Evolutionary conservation across 2,329 filamentous ascomycete species (phyloP).

Genomic region (Piedraia hortae): DNA sequence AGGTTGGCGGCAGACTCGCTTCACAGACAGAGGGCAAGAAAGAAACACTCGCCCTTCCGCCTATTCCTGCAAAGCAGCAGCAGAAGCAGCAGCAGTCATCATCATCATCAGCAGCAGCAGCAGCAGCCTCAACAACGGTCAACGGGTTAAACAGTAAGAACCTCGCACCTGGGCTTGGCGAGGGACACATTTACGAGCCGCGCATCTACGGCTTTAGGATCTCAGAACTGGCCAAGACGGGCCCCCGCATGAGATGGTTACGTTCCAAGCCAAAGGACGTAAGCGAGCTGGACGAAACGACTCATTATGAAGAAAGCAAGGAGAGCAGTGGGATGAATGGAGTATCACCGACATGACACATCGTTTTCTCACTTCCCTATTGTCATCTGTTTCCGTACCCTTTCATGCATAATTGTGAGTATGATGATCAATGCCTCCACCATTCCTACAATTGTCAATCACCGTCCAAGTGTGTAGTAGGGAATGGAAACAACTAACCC

Average conservation of each 20-base stretch:
- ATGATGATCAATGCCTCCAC: conserved; percentile 4
- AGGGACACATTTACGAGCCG: conserved; percentile 67
- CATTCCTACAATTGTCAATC: conserved; percentile 3
- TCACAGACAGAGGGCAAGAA: not conserved
- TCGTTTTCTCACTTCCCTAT: not conserved
- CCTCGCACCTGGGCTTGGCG: conserved; percentile 64
- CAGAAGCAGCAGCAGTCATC: conserved; percentile 20
- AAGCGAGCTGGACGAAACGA: conserved; percentile 52
- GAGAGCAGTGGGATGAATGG: too few species aligned
- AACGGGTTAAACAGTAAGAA: conserved; percentile 76
- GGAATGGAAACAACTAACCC: conserved; percentile 2
- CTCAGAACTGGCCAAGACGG: conserved; percentile 64
- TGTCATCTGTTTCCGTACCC: not conserved
- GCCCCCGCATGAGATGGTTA: conserved; percentile 92
- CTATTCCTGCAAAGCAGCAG: not conserved
- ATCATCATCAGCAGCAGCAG: conserved; percentile 7
- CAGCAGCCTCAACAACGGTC: conserved; percentile 29
- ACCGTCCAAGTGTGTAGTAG: too few species aligned
- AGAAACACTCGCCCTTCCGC: conserved; percentile 2
- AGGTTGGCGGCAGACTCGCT: conserved; percentile 27
- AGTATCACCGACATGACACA: conserved; percentile 1
- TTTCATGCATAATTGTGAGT: not conserved
- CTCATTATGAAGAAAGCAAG: conserved; percentile 12
- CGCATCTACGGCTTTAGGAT: conserved; percentile 93
- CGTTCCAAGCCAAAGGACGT: conserved; percentile 58